These are phyloP conservation scores for Halocafeteria seosinensis DNA, from an alignment of 108 stramenopile genomes.

Conservation along the genomic window DNA sequence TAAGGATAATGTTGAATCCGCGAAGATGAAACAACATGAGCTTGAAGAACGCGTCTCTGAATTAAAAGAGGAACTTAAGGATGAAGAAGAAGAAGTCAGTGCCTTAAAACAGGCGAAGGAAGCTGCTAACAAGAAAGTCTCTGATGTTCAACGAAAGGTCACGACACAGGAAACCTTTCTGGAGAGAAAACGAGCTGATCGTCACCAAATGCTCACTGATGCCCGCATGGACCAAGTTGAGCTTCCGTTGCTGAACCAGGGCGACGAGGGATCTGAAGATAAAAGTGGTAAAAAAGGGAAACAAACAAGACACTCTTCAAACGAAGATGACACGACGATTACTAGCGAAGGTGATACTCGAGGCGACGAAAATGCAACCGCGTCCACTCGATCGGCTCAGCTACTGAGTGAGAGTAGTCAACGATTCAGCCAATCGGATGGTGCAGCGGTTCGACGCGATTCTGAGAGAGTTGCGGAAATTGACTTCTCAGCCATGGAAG, in stretches of 20 bases:
- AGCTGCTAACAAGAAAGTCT: slow-evolving; percentile 41
- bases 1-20: too few species aligned
- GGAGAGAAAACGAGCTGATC: slow-evolving; percentile 57
- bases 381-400: background rate
- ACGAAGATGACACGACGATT: slow-evolving; percentile 20
- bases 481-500: slow-evolving; percentile 56
- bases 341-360: too few species aligned
- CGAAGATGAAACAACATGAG: too few species aligned
- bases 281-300: slow-evolving; percentile 3
- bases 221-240: slow-evolving; percentile 68
- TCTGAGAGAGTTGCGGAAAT: slow-evolving; percentile 44
- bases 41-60: too few species aligned
- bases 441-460: slow-evolving; percentile 56
- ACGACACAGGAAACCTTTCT: background rate
- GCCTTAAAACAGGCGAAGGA: slow-evolving; percentile 44
- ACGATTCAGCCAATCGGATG: slow-evolving; percentile 56
- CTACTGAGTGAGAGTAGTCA: slow-evolving; percentile 4
- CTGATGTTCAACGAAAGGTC: slow-evolving; percentile 40
- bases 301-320: too few species aligned
- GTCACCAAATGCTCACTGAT: slow-evolving; percentile 69
- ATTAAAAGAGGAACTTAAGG: slow-evolving; percentile 45
- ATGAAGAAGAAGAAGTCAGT: slow-evolving; percentile 43
- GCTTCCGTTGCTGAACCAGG: slow-evolving; percentile 36
- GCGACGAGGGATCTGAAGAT: slow-evolving; percentile 1
- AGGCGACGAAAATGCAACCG: too few species aligned